Base-by-base conservation (phyloP, 257 asterid genomes). In the Gentiana macrophylla region DNA sequence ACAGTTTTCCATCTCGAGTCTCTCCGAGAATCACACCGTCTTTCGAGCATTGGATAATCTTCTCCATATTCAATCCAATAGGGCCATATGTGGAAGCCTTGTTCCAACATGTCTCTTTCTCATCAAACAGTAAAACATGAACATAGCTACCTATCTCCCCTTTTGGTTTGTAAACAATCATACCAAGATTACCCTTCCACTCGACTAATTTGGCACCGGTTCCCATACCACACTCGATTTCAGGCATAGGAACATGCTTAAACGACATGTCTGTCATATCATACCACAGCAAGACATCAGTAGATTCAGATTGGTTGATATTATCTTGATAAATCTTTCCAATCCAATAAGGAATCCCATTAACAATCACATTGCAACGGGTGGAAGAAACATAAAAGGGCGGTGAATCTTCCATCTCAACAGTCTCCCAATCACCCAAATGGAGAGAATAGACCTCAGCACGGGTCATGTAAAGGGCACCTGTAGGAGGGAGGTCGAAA, bases 281-380 rank as follows among this genome's bases (percentile, higher is more conserved):
- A 15, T 13, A 57, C 49, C 51, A 10, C 2, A 45, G 11, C 8
- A 13, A 58, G 9, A 45, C 38, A 13, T 24, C 0, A 3, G 12
- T 33, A 5, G 6, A 37, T 12, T 24, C 4, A 13, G 2, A 15
- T 43, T 8, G 3, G 10, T 35, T 8, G 13, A 12, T 11, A 1
- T 9, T 7, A 6, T 13, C 37, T 24, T 24, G 24, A n/a, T 12
- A 32, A 7, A 33, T 4, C 1, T n/a, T 11, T 1, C n/a, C 53
- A 32, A 8, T 12, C 53, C 62, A 58, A 32, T 44, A 34, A 2
- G 58, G 58, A 35, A 34, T 12, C 41, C 58, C 58, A 4, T 53
- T 35, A n/a, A 53, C 58, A 35, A 11, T 53, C 35, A 24, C 5
- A 48, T 4, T 12, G 37, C 37, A 6, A 8, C 6, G 15, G 10